Base-by-base conservation (phyloP, 164 flowering plant genomes). In the Annona squamosa region DNA sequence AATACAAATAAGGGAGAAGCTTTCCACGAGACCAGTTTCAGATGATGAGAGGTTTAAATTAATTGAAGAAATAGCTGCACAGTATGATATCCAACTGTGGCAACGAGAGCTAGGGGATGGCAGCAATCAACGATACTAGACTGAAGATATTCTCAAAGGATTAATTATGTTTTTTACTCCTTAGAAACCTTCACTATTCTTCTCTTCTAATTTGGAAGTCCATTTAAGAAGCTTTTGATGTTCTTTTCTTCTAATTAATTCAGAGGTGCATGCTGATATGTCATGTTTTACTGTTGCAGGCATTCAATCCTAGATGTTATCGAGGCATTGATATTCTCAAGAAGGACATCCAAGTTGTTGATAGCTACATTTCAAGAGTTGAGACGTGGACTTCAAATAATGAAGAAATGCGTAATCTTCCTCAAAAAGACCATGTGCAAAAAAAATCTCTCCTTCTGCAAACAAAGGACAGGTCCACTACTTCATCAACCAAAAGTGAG, bases 21-120 rank as follows among this genome's bases (percentile, higher is more conserved):
- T 89, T 13, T 71, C 41, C 10, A 44, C 78, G 13, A 81, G 75
- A 37, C 75, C 80, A 2, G 78, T 90, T 12, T 41, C 92, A 1
- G 87, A 88, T 47, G 86, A 90, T 47, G 79, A 65, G 19, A 93
- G 89, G 84, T 66, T 73, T 52, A 83, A 77, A 75, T 74, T 90
- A 81, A 59, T 91, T 69, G 85, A 85, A 68, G 91, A 91, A 73
- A 88, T 91, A 72, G 85, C 82, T 7, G 81, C 75, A 59, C 84
- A 82, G 12, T 77, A 77, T 78, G 48, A 81, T 82, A 75, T 81
- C 42, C 67, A 76, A 67, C 59, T 82, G 7, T 76, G 77, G 46
- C 75, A 84, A 47, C 73, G 81, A 70, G 82, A 86, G 2, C 71
- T 84, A 67, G 87, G 85, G 80, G 70, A 75, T 72, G 76, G 87